Percentiles rank a stretch among this genome's conserved stretches.
phyloP scores from a whole-genome alignment of 73 alveolate genomes.

The Paramecium biaurelia region DNA sequence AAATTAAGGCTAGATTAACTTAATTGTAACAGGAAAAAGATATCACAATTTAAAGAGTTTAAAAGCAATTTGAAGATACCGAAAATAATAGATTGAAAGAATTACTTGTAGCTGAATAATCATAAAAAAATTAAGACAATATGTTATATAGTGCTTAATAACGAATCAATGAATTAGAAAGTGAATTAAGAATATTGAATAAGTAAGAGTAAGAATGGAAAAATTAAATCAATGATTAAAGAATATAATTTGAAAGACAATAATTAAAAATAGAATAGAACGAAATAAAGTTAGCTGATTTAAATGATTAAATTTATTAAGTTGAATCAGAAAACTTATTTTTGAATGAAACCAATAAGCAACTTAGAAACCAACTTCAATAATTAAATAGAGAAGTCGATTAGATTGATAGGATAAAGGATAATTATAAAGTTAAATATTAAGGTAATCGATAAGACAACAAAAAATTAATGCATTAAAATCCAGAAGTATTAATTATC shows the following conservation, averaged over 20 bases:
- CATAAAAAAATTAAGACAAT: not conserved
- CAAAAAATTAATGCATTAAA: not conserved
- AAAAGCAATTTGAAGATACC: not conserved
- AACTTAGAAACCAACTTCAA: not conserved
- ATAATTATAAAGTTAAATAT: conserved; percentile 30
- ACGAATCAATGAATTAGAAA: conserved; percentile 4
- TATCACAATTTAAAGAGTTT: not conserved
- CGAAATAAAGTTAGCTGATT: not conserved
- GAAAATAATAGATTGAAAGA: not conserved
- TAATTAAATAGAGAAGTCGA: conserved; percentile 6
- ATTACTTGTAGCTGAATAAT: not conserved
- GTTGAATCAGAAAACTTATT: not conserved
- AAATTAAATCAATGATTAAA: not conserved
- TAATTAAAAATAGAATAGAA: not conserved
- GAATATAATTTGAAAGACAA: not conserved
- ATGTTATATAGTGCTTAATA: conserved; percentile 11
- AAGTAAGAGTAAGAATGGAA: not conserved
- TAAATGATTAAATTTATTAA: not conserved
- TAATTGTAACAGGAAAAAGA: not conserved
- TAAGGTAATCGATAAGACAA: not conserved
- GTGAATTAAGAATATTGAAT: not conserved
- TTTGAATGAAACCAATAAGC: not conserved
- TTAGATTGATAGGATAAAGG: conserved; percentile 21
- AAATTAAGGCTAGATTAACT: not conserved
- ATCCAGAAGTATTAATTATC: not conserved